Evolutionary conservation across 2,329 filamentous ascomycete genomes (phyloP), one percentile per base, ranked within the genome.

Genomic region (Elsinoe necatrix): DNA sequence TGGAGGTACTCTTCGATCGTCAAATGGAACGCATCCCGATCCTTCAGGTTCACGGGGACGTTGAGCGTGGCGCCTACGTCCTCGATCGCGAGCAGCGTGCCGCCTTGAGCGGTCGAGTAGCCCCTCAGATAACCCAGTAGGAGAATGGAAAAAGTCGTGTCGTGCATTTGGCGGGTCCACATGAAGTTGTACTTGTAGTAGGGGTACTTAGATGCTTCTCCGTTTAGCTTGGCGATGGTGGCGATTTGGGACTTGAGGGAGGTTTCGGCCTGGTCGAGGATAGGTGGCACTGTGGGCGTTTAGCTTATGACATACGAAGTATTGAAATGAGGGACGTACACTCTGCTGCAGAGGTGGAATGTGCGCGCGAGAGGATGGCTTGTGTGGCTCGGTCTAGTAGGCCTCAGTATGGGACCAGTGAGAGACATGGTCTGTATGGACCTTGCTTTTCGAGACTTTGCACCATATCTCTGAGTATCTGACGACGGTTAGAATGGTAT

Each of bases 101-200:
- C 81, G 48, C 62, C 63, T 20, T 42, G 20, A 11, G 34, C 21
- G 14, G 45, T 18, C 9, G 54, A 27, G 63, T 90, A 79, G 27
- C 89, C 89, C 55, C 90, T 89, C 12, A 97, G 80, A 85, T 89
- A 97, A 55, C 83, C 85, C 67, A 78, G 82, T 34, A 84, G 71
- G 20, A 84, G 71, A 56, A 84, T 77, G 1, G 78, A 77, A 62
- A 79, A 79, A 54, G 77, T 56, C 43, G 88, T 81, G 69, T 88
- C 89, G 71, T 97, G 92, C 56, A 96, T 75, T 66, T 87, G 83
- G 58, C 89, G 82, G 25, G 83, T 81, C 93, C 93, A 98, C 69
- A 89, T 82, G 57, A 78, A 76, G 72, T 96, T 96, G 76, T 95
- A 96, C 80, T 95, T 96, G 83, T 97, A 98, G 77, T 97, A 98